A percentile compares a stretch with the other conserved stretches of the same genome.
Evolutionary conservation across 257 asterid species (phyloP).

Genomic region (Coffea canephora): DNA sequence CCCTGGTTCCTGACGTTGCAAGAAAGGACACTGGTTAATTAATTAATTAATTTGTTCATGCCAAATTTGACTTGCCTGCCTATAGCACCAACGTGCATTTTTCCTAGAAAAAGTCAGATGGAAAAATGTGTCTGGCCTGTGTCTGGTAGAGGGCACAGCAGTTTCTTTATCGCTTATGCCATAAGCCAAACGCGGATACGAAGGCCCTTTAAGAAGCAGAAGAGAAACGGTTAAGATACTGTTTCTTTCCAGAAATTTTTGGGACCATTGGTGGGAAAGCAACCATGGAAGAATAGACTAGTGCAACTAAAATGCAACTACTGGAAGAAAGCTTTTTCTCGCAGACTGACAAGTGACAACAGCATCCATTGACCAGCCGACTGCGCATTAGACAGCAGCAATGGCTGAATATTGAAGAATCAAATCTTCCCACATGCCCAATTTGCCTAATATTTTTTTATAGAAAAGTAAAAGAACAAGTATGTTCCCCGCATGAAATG

Average conservation of each 20-base stretch:
- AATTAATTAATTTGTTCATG: not conserved
- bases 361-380: not conserved
- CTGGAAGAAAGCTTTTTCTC: not conserved
- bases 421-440: not conserved
- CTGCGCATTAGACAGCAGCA: not conserved
- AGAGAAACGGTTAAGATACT: not conserved
- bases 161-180: not conserved
- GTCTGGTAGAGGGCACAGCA: not conserved
- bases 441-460: too few relatives aligned
- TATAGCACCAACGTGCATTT: too few relatives aligned
- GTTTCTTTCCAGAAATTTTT: slow-evolving; percentile 8
- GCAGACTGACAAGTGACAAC: slow-evolving; percentile 10
- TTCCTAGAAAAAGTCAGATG: too few relatives aligned
- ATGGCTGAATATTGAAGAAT: slow-evolving; percentile 6
- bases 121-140: not conserved
- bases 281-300: not conserved
- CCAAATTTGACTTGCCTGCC: not conserved
- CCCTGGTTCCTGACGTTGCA: not conserved
- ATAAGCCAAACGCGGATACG: not conserved
- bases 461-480: too few relatives aligned
- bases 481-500: not conserved
- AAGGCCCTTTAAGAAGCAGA: not conserved
- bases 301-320: not conserved
- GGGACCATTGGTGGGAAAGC: slow-evolving; percentile 17
- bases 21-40: not conserved